Percentiles rank a stretch among this genome's conserved stretches.
phyloP scores from a whole-genome alignment of 306 rosid genomes.

The Dryas drummondii region DNA sequence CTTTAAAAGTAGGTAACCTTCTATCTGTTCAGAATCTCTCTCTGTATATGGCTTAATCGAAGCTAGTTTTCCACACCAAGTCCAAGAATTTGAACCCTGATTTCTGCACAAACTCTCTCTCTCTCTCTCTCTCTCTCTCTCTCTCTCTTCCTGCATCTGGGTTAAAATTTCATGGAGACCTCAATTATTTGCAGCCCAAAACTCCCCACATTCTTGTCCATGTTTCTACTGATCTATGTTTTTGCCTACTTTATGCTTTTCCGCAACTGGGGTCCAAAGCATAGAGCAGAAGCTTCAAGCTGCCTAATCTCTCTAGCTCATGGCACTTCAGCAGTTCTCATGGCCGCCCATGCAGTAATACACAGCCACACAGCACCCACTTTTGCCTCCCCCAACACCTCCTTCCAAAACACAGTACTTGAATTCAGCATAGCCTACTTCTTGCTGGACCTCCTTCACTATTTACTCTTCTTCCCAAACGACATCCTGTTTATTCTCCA shows the following conservation, averaged over 20 bases:
- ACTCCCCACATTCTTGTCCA: slow-evolving; percentile 32
- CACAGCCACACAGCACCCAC: background rate
- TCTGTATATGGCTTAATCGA: background rate
- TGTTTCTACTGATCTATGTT: slow-evolving; percentile 36
- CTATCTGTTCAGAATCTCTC: background rate
- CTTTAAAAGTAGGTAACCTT: slow-evolving; percentile 8
- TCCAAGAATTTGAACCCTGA: background rate
- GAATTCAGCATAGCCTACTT: slow-evolving; percentile 52
- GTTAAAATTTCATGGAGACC: slow-evolving; percentile 32
- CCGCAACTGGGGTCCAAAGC: slow-evolving; percentile 42
- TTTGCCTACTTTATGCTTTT: slow-evolving; percentile 30
- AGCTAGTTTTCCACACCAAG: background rate
- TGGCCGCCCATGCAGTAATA: slow-evolving; percentile 32
- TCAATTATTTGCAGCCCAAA: slow-evolving; percentile 10
- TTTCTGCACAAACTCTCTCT: background rate
- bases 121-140: background rate
- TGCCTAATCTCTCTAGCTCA: slow-evolving; percentile 52
- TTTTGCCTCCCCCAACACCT: slow-evolving; percentile 42
- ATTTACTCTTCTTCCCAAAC: slow-evolving; percentile 32
- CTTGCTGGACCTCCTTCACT: slow-evolving; percentile 45
- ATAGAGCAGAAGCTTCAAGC: slow-evolving; percentile 41
- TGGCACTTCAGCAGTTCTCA: slow-evolving; percentile 38
- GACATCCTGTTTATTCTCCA: slow-evolving; percentile 44
- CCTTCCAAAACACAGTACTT: slow-evolving; percentile 27
- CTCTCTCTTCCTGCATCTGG: background rate